These are phyloP conservation scores for Colletotrichum cuscutae DNA, from an alignment of 2,329 filamentous ascomycete genomes.

Conservation along the genomic window DNA sequence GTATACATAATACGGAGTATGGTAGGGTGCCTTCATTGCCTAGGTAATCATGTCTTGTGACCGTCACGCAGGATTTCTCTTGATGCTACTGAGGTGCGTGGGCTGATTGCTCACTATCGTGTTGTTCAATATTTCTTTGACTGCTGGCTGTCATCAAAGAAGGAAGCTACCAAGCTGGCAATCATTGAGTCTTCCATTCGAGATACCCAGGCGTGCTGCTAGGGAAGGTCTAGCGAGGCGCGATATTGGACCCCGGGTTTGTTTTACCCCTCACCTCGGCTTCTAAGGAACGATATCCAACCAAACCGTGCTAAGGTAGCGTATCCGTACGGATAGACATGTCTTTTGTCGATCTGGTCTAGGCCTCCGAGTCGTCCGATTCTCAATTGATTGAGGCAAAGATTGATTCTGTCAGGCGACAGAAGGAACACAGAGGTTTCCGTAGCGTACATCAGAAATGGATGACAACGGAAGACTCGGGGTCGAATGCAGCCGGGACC, in stretches of 20 bases:
- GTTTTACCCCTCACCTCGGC: background rate
- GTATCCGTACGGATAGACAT: background rate
- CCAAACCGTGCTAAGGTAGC: background rate
- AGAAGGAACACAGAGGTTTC: background rate
- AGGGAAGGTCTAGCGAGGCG: background rate
- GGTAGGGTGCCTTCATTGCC: too few relatives aligned
- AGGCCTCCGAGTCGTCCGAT: slow-evolving; percentile 1
- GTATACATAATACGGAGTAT: too few relatives aligned
- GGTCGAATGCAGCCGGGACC: background rate
- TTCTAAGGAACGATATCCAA: background rate
- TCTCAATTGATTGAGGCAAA: background rate
- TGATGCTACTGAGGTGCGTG: too few relatives aligned
- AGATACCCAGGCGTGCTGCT: background rate
- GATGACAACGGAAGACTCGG: background rate
- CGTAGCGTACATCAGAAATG: background rate
- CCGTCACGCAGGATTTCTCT: too few relatives aligned
- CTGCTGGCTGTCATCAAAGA: background rate
- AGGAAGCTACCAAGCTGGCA: background rate
- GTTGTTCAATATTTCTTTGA: background rate
- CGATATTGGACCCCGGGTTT: slow-evolving; percentile 8
- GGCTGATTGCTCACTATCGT: background rate
- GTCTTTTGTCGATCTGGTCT: slow-evolving; percentile 20
- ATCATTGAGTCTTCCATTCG: background rate
- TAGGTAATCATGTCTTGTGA: too few relatives aligned
- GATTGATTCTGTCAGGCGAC: background rate